These are phyloP conservation scores for Fusarium poae DNA, from an alignment of 2,329 filamentous ascomycete species.

Conservation along the genomic window DNA sequence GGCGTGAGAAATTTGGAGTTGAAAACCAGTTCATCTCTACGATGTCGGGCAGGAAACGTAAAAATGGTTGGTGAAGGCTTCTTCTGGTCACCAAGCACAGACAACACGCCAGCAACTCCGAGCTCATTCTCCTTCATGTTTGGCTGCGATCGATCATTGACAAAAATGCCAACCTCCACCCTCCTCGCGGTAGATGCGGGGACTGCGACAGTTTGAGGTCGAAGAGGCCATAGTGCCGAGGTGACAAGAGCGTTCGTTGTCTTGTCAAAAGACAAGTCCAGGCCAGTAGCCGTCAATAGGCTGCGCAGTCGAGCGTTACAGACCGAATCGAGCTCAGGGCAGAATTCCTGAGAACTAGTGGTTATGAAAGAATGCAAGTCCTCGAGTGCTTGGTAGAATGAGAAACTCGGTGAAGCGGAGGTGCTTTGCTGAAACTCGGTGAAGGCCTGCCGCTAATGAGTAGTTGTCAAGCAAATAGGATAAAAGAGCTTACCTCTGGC, in stretches of 20 bases:
- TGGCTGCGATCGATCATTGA: slow-evolving; percentile 67
- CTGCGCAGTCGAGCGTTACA: slow-evolving; percentile 64
- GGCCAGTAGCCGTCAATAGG: slow-evolving; percentile 66
- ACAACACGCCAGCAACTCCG: slow-evolving; percentile 81
- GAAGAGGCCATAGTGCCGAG: slow-evolving; percentile 72
- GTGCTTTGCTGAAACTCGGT: slow-evolving; percentile 60
- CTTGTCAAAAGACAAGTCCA: slow-evolving; percentile 84
- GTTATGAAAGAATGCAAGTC: slow-evolving; percentile 66
- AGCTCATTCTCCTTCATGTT: slow-evolving; percentile 78
- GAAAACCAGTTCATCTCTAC: slow-evolving; percentile 70
- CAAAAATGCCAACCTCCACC: slow-evolving; percentile 85
- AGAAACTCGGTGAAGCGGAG: slow-evolving; percentile 66
- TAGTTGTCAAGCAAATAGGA: not conserved
- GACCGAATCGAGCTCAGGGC: slow-evolving; percentile 57
- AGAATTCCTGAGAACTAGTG: slow-evolving; percentile 67
- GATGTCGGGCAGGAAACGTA: slow-evolving; percentile 84
- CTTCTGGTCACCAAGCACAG: slow-evolving; percentile 80
- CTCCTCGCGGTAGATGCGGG: slow-evolving; percentile 62
- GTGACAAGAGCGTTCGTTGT: slow-evolving; percentile 74
- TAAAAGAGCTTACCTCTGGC: slow-evolving; percentile 45
- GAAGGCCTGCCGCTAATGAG: slow-evolving; percentile 64
- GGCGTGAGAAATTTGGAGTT: slow-evolving; percentile 74
- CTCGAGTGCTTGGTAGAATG: slow-evolving; percentile 77
- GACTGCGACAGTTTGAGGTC: slow-evolving; percentile 57
- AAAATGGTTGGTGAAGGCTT: slow-evolving; percentile 83